Percentiles rank a stretch among this genome's conserved stretches.
These are phyloP conservation scores for Dendrobium nobile DNA, from an alignment of 106 monocot genomes.

Conservation along the genomic window DNA sequence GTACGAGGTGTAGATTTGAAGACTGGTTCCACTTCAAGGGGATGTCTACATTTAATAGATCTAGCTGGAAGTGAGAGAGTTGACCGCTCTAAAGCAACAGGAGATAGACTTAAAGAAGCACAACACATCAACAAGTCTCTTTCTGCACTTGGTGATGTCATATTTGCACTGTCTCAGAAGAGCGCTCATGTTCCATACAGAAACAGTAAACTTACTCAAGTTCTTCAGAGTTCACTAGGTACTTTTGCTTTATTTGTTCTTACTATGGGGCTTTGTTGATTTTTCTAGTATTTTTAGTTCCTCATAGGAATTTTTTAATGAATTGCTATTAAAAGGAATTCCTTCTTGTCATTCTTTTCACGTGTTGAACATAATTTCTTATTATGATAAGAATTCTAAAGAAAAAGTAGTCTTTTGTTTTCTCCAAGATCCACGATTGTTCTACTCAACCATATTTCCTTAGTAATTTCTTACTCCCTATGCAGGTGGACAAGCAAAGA, in stretches of 20 bases:
- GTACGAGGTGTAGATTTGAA: constrained; percentile 78
- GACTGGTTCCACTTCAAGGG: constrained; percentile 67
- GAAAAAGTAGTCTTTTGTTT: constrained; percentile 2
- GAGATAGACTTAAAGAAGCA: constrained; percentile 92
- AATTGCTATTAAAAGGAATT: not conserved
- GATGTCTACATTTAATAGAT: constrained; percentile 88
- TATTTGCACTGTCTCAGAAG: constrained; percentile 84
- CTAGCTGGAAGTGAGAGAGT: constrained; percentile 99
- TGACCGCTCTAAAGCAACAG: constrained; percentile 85
- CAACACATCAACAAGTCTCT: constrained; percentile 96
- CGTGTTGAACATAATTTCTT: not conserved
- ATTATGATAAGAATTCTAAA: not conserved
- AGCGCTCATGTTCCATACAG: constrained; percentile 88
- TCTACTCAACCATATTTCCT: not conserved
- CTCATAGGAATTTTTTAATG: no score
- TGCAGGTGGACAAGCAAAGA: constrained; percentile 94
- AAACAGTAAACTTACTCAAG: constrained; percentile 98
- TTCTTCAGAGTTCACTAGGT: constrained; percentile 96
- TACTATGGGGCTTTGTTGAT: not conserved
- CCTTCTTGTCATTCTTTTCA: not conserved
- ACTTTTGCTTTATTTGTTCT: not conserved
- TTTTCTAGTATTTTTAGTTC: not conserved
- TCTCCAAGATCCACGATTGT: not conserved
- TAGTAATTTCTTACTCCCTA: not conserved
- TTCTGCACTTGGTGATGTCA: constrained; percentile 95